phyloP scores from a whole-genome alignment of 305 asterid genomes.

The Coffea humblotiana region DNA sequence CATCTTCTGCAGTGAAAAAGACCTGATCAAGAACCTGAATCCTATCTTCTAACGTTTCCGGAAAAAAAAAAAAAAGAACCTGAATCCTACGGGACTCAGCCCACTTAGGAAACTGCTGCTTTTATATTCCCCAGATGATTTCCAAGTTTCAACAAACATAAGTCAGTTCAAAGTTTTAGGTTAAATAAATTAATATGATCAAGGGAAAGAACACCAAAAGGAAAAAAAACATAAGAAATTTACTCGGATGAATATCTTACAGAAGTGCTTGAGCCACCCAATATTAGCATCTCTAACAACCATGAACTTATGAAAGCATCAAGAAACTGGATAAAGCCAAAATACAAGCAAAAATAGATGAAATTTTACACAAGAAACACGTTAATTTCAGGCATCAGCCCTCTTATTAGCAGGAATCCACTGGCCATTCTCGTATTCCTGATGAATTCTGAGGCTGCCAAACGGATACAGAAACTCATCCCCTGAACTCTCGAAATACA shows the following conservation, averaged over 20 bases:
- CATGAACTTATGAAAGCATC: background rate
- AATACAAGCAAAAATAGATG: background rate
- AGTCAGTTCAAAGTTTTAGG: background rate
- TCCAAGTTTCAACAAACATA: background rate
- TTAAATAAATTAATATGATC: no score
- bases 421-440: slow-evolving; percentile 13
- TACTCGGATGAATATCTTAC: background rate
- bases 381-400: background rate
- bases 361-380: background rate
- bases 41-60: no score
- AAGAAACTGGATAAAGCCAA: background rate
- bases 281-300: background rate
- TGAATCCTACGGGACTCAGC: background rate
- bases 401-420: slow-evolving; percentile 9
- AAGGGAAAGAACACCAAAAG: no score
- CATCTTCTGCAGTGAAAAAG: background rate
- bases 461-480: slow-evolving; percentile 13
- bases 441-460: slow-evolving; percentile 5
- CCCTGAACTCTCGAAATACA: slow-evolving; percentile 17
- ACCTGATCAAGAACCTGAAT: background rate
- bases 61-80: no score
- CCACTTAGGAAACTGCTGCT: background rate
- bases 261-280: background rate
- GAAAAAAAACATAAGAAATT: background rate
- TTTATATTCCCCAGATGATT: background rate